A percentile compares a stretch with the other conserved stretches of the same genome.
These are phyloP conservation scores for Malus hybrid DNA, from an alignment of 331 rosid species.

Conservation along the genomic window DNA sequence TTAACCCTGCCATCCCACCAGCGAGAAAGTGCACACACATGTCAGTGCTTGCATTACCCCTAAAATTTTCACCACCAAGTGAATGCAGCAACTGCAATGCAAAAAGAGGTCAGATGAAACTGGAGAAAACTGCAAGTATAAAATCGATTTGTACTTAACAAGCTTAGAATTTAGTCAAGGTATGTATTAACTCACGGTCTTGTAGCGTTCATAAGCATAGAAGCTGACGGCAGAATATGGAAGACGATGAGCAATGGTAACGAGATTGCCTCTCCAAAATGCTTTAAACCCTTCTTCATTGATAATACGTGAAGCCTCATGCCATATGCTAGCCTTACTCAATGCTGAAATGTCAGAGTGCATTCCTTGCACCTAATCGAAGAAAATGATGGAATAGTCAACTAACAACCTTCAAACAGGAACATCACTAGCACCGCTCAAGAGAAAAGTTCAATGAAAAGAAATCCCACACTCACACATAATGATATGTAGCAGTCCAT, in stretches of 20 bases:
- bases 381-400: slow-evolving; percentile 4
- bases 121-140: slow-evolving; percentile 1
- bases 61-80: slow-evolving; percentile 34
- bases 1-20: slow-evolving; percentile 92
- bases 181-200: slow-evolving; percentile 40
- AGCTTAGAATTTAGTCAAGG: slow-evolving; percentile 2
- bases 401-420: neutral
- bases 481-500: neutral
- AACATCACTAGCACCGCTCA: neutral
- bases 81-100: slow-evolving; percentile 49
- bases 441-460: neutral
- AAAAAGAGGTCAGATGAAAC: neutral
- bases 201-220: slow-evolving; percentile 78
- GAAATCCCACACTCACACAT: neutral
- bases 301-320: slow-evolving; percentile 76
- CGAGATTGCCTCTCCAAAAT: slow-evolving; percentile 97
- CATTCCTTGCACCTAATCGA: slow-evolving; percentile 86
- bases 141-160: neutral
- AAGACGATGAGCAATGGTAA: slow-evolving; percentile 89
- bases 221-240: slow-evolving; percentile 89
- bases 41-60: slow-evolving; percentile 40
- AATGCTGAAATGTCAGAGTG: slow-evolving; percentile 64
- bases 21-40: slow-evolving; percentile 62
- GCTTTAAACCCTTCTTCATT: slow-evolving; percentile 89
- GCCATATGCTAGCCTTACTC: slow-evolving; percentile 68